Percentiles rank a stretch among this genome's conserved stretches.
Conservation (phyloP, 148 eudicot species). For the Camellia japonica region DNA sequence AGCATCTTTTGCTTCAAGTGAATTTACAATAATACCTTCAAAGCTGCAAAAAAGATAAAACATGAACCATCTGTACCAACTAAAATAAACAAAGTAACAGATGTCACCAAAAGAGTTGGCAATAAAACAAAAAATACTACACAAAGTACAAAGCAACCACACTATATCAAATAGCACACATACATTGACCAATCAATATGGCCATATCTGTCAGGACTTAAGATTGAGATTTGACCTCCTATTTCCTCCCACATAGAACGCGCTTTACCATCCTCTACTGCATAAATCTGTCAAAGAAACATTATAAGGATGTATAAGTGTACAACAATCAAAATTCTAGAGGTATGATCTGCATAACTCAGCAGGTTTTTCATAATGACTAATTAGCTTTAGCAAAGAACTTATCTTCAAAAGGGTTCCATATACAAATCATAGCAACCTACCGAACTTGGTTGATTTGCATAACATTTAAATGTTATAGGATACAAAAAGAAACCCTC, state of each 20-base stretch:
- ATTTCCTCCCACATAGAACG: slow-evolving; percentile 69
- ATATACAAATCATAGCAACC: background rate
- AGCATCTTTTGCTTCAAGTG: slow-evolving; percentile 73
- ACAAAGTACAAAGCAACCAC: slow-evolving; percentile 17
- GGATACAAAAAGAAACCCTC: background rate
- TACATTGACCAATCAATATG: slow-evolving; percentile 92
- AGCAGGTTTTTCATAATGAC: background rate
- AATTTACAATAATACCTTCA: slow-evolving; percentile 83
- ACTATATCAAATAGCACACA: slow-evolving; percentile 44
- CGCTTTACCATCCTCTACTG: slow-evolving; percentile 64
- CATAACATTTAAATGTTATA: background rate
- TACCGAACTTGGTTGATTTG: background rate
- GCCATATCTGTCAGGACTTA: slow-evolving; percentile 58
- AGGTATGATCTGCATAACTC: slow-evolving; percentile 8
- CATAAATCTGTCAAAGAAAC: slow-evolving; percentile 58
- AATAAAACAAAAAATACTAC: slow-evolving; percentile 14
- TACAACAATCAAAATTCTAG: background rate
- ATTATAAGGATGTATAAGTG: background rate
- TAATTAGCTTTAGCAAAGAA: background rate
- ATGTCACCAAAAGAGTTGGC: slow-evolving; percentile 5
- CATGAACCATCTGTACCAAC: slow-evolving; percentile 20
- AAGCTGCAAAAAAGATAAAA: slow-evolving; percentile 50
- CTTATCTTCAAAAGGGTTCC: background rate
- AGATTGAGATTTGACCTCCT: slow-evolving; percentile 68
- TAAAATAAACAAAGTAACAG: slow-evolving; percentile 4